A percentile compares a stretch with the other conserved stretches of the same genome.
phyloP scores from a whole-genome alignment of 2,329 filamentous ascomycete species.

The Penicillium sp. region DNA sequence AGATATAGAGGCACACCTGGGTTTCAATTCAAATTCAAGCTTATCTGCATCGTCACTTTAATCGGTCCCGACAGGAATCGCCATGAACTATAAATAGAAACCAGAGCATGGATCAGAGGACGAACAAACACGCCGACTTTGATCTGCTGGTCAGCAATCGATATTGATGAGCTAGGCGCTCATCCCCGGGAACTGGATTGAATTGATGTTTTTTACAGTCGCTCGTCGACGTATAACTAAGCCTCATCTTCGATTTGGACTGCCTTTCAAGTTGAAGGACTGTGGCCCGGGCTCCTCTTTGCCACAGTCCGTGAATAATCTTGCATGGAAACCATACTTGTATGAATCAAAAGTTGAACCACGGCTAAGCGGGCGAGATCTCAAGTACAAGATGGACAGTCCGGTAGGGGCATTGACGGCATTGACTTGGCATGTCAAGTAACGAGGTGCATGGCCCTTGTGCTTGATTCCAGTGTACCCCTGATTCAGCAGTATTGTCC shows the following conservation, averaged over 20 bases:
- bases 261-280: conserved; percentile 21
- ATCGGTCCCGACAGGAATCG: neutral
- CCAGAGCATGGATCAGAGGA: conserved; percentile 11
- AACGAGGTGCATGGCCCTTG: too few species aligned
- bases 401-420: conserved; percentile 24
- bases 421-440: too few species aligned
- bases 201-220: conserved; percentile 21
- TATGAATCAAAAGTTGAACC: conserved; percentile 19
- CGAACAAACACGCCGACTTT: conserved; percentile 18
- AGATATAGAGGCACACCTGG: too few species aligned
- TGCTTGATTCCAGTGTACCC: too few species aligned
- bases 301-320: conserved; percentile 20
- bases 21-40: too few species aligned
- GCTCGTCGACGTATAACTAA: conserved; percentile 22
- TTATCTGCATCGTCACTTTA: too few species aligned
- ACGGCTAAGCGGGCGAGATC: conserved; percentile 17
- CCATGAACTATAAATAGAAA: conserved; percentile 3
- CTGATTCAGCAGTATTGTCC: too few species aligned
- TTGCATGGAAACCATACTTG: conserved; percentile 21
- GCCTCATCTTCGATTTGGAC: conserved; percentile 12
- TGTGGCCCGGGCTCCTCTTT: conserved; percentile 22
- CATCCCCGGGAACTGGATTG: neutral
- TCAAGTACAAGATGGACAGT: conserved; percentile 20
- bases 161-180: neutral
- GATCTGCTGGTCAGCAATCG: conserved; percentile 12